A percentile compares a stretch with the other conserved stretches of the same genome.
phyloP scores from a whole-genome alignment of 2,329 filamentous ascomycete genomes.

The Neonectria faginata region DNA sequence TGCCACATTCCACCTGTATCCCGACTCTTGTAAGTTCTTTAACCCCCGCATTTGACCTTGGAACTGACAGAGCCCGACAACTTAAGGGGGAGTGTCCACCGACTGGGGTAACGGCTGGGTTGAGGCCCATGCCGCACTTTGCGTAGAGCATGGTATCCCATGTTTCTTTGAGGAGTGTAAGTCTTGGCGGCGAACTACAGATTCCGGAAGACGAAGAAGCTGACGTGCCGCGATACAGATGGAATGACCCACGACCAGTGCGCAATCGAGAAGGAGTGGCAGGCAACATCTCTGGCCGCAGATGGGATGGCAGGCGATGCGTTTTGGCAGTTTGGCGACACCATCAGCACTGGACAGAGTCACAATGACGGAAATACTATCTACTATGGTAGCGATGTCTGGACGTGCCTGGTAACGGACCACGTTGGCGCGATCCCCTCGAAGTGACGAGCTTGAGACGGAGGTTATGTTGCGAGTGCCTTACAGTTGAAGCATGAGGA shows the following conservation, averaged over 20 bases:
- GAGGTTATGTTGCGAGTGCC: not conserved
- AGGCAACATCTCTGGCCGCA: constrained; percentile 48
- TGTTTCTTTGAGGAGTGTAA: constrained; percentile 51
- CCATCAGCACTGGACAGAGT: constrained; percentile 55
- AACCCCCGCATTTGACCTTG: not conserved
- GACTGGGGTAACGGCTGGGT: constrained; percentile 36
- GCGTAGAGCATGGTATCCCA: constrained; percentile 45
- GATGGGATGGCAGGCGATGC: constrained; percentile 51
- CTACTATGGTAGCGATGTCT: constrained; percentile 56
- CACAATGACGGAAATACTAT: constrained; percentile 60
- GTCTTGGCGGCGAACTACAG: constrained; percentile 13
- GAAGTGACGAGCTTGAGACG: no score
- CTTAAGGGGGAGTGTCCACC: constrained; percentile 32
- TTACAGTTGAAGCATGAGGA: not conserved
- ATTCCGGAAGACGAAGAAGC: not conserved
- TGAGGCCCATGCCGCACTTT: constrained; percentile 45
- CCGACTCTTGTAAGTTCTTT: constrained; percentile 44
- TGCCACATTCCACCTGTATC: constrained; percentile 50
- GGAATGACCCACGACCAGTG: constrained; percentile 44
- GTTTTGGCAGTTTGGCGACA: constrained; percentile 58
- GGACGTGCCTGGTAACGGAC: constrained; percentile 58
- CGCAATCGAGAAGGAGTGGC: constrained; percentile 62
- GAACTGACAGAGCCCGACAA: not conserved
- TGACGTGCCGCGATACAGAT: constrained; percentile 32
- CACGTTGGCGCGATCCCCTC: constrained; percentile 48